A percentile compares a stretch with the other conserved stretches of the same genome.
phyloP scores from a whole-genome alignment of 2,329 filamentous ascomycete genomes.

The Hysterium pulicare region DNA sequence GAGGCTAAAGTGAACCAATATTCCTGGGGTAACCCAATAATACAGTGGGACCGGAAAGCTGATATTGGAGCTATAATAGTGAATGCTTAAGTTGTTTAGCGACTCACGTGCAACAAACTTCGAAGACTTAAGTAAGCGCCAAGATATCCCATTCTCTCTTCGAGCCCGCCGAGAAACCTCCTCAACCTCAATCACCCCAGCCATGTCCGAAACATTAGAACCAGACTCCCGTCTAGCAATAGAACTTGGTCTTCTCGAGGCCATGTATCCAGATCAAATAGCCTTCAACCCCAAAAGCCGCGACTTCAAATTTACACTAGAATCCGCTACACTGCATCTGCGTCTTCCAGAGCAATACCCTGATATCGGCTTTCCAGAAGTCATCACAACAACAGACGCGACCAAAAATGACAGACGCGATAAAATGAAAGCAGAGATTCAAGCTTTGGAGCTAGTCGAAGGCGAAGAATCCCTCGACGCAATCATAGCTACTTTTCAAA shows the following conservation, averaged over 20 bases:
- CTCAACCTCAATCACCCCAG: no score
- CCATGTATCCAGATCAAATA: constrained; percentile 45
- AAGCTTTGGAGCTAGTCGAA: constrained; percentile 22
- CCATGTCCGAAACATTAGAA: no score
- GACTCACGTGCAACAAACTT: no score
- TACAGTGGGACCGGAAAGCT: no score
- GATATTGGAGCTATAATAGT: no score
- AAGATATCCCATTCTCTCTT: no score
- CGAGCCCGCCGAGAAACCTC: no score
- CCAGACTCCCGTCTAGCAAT: constrained; percentile 21
- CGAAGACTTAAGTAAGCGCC: no score
- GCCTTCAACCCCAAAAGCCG: constrained; percentile 28
- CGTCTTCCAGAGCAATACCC: constrained; percentile 42
- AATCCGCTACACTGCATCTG: constrained; percentile 28
- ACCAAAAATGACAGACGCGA: constrained; percentile 38
- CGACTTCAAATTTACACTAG: constrained; percentile 37
- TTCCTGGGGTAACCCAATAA: no score
- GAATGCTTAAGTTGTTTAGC: no score
- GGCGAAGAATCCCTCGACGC: constrained; percentile 45
- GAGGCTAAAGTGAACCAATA: no score
- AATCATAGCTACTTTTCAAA: constrained; percentile 39
- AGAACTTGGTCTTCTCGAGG: constrained; percentile 42
- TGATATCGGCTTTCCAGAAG: constrained; percentile 31
- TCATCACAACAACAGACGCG: constrained; percentile 36
- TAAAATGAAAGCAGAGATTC: constrained; percentile 26